These are phyloP conservation scores for Saccharomyces uvarum DNA, from an alignment of 1,139 yeast genomes.

Conservation along the genomic window DNA sequence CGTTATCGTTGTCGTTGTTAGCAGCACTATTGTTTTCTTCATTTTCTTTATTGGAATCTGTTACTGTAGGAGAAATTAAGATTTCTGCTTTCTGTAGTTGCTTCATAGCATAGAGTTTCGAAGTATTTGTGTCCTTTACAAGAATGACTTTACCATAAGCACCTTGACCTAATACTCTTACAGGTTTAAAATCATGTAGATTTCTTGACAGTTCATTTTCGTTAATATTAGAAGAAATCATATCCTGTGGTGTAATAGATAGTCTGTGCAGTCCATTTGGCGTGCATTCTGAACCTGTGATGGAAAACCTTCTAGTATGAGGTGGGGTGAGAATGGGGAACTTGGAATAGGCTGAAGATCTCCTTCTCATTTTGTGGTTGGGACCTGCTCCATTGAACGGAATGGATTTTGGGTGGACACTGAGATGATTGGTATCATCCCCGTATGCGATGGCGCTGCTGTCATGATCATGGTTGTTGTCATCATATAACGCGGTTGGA, in stretches of 20 bases:
- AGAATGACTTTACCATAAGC: constrained; percentile 84
- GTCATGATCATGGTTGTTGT: not conserved
- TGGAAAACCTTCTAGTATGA: constrained; percentile 23
- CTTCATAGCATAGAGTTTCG: constrained; percentile 77
- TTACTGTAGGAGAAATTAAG: constrained; percentile 35
- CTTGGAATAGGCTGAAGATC: constrained; percentile 28
- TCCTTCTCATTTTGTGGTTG: constrained; percentile 17
- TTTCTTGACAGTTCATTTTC: constrained; percentile 19
- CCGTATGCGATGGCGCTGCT: not conserved
- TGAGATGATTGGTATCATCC: not conserved
- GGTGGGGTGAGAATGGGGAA: constrained; percentile 26
- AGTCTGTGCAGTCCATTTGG: constrained; percentile 4
- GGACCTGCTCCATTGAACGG: not conserved
- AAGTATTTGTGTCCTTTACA: constrained; percentile 60
- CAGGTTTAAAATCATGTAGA: constrained; percentile 60
- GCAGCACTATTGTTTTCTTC: constrained; percentile 3
- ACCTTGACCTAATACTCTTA: constrained; percentile 83
- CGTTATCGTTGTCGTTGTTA: constrained; percentile 1
- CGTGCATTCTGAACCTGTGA: constrained; percentile 12
- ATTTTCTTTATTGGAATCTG: constrained; percentile 15
- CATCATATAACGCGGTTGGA: not conserved
- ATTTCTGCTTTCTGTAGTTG: constrained; percentile 77
- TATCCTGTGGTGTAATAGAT: constrained; percentile 1
- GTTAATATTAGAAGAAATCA: constrained; percentile 1
- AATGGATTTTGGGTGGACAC: constrained; percentile 3